phyloP scores from a whole-genome alignment of 2,329 filamentous ascomycete species.

The Capronia americana region DNA sequence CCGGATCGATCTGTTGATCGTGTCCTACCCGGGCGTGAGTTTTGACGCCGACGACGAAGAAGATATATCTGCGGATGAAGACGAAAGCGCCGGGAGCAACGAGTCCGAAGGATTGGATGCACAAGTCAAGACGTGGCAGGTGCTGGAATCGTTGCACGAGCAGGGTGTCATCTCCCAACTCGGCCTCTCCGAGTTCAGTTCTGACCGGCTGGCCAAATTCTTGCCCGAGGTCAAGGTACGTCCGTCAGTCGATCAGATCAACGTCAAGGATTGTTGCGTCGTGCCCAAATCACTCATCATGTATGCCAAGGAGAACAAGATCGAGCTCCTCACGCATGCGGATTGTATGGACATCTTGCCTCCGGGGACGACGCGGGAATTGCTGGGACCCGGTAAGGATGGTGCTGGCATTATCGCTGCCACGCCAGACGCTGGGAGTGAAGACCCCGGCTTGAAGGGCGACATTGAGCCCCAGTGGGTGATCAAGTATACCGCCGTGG shows the following conservation, averaged over 20 bases:
- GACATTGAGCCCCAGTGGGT: slow-evolving; percentile 92
- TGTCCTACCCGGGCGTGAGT: slow-evolving; percentile 89
- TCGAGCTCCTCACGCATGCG: slow-evolving; percentile 90
- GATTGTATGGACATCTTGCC: slow-evolving; percentile 93
- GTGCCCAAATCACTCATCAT: slow-evolving; percentile 86
- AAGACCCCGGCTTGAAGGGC: slow-evolving; percentile 68
- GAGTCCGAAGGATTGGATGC: slow-evolving; percentile 63
- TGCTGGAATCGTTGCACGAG: slow-evolving; percentile 74
- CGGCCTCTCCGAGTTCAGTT: slow-evolving; percentile 90
- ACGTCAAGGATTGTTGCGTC: slow-evolving; percentile 92
- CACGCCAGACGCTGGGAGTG: slow-evolving; percentile 50
- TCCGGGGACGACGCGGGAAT: slow-evolving; percentile 79
- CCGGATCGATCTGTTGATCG: slow-evolving; percentile 84
- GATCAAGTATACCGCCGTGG: slow-evolving; percentile 94
- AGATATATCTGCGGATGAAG: slow-evolving; percentile 63
- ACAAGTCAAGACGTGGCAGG: slow-evolving; percentile 70
- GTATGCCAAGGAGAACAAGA: slow-evolving; percentile 80
- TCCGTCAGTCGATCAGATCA: slow-evolving; percentile 93
- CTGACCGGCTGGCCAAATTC: slow-evolving; percentile 79
- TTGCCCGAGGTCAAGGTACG: slow-evolving; percentile 72
- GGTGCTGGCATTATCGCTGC: slow-evolving; percentile 79
- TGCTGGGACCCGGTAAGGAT: slow-evolving; percentile 73
- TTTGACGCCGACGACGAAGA: slow-evolving; percentile 93
- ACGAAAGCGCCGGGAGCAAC: slow-evolving; percentile 44
- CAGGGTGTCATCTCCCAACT: slow-evolving; percentile 75